phyloP scores from a whole-genome alignment of 73 alveolate species.

The Symbiodinium natans region DNA sequence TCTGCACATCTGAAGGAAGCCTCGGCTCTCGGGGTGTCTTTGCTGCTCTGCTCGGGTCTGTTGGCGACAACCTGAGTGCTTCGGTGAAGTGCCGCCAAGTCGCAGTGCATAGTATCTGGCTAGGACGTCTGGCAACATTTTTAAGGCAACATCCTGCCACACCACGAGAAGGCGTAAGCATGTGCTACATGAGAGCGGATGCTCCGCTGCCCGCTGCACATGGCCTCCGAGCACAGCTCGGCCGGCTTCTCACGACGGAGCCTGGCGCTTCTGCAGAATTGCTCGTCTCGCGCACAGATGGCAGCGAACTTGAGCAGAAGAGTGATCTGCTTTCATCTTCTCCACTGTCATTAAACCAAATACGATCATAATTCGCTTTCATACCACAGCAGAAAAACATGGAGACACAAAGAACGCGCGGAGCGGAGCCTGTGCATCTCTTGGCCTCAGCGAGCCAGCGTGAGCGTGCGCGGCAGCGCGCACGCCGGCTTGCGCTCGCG shows the following conservation, averaged over 20 bases:
- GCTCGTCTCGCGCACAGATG: not conserved
- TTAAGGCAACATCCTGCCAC: conserved; percentile 62
- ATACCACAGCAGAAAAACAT: too few species aligned
- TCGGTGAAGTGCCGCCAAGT: not conserved
- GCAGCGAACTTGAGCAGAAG: too few species aligned
- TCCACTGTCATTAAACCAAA: too few species aligned
- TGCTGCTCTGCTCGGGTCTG: not conserved
- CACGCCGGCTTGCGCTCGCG: too few species aligned
- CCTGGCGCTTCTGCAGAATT: not conserved
- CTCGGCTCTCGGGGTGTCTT: not conserved
- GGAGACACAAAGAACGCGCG: too few species aligned
- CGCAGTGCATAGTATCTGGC: conserved; percentile 23
- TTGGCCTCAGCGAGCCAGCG: not conserved
- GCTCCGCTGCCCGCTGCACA: not conserved
- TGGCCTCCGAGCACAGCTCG: not conserved
- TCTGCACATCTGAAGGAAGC: conserved; percentile 38
- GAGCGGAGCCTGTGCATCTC: conserved; percentile 7
- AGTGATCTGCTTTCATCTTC: too few species aligned
- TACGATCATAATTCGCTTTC: too few species aligned
- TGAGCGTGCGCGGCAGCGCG: too few species aligned
- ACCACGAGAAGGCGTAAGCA: too few species aligned
- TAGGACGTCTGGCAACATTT: conserved; percentile 41
- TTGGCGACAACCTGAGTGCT: not conserved
- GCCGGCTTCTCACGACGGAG: not conserved
- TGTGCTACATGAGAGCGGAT: not conserved